Evolutionary conservation across 1,284 basidiomycete genomes (phyloP), one percentile per base, ranked within the genome.

Genomic region (Ustilago cynodontis): DNA sequence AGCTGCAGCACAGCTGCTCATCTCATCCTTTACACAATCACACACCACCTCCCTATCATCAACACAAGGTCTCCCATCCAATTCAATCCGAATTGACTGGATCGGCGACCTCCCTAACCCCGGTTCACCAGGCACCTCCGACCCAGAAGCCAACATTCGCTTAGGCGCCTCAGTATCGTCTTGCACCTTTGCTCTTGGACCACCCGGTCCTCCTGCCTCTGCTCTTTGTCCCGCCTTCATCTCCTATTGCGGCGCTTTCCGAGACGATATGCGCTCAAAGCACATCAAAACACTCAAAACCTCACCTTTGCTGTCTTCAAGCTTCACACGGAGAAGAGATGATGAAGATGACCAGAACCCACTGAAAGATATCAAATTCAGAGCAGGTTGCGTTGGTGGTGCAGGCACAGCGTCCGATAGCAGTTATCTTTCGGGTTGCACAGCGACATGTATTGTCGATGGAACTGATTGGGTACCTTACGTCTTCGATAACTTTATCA

Each of bases 131-230:
- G 41, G 41, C 41, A 43, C n/a, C 13, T 16, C 37, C 6, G 20
- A 22, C 2, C 37, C 39, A 5, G 49, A 54, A 28, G 14, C 39
- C 24, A 43, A 39, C 31, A 54, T 61, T n/a, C 49, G 51, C 3
- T 10, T 57, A 1, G 62, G 68, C 6, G 54, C 49, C 10, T 41
- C 49, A 2, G 55, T 66, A 0, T 67, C 68, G 8, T 43, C 65
- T 0, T 76, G 73, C 55, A 76, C 73, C 22, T 76, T 76, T 20
- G 53, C 65, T 13, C 24, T 76, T 5, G 73, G 73, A 5, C 73
- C 68, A 24, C 73, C 73, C 1, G 61, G 54, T 3, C 62, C 66
- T 11, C 65, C 68, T 0, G 31, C 65, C 1, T 33, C 33, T 0
- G 73, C 63, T 8, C 49, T 76, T 0, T 76, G 73, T 22, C 28